Evolutionary conservation across 192 early-diverging fungal species (phyloP), one percentile per base, ranked within the genome.

Genomic region (Entomortierella beljakovae): DNA sequence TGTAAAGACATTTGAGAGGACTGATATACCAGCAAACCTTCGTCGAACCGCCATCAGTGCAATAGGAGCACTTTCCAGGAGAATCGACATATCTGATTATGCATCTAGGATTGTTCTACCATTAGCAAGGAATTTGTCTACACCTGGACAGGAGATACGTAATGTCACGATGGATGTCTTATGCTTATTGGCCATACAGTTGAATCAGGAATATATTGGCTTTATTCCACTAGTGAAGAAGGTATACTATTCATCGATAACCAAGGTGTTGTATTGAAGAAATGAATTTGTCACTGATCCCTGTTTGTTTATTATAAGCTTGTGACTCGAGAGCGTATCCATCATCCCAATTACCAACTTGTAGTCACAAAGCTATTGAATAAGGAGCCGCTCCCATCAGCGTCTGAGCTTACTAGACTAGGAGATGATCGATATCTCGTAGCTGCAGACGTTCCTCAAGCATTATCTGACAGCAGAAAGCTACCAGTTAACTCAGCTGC

Each of bases 161-260:
- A 80, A 64, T 2, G 84, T 80, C 6, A 87, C 90, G 20, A 92
- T 98, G 90, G 94, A 98, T 72, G 88, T 91, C 7, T 82, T 99
- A 9, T 92, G 92, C 64, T 82, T 88, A 28, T 68, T 99, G 37
- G 90, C 91, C 9, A 90, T 93, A 70, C 94, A 97, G 82, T 83
- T 98, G 29, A 92, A 89, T 29, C 81, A 88, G 32, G 95, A 96
- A 34, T 99, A 94, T 82, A 69, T 90, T 4, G 88, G 95, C 46
- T 99, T 96, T 76, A 87, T 95, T 62, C 93, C 95, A 7, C 90
- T 92, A 31, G 90, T 99, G 40, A 87, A 89, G 61, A 94, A 95
- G 80, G 90, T 91, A 67, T 50, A 63, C 29, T 51, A 1, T 32
- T 49, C n/a, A n/a, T n/a, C n/a, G n/a, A n/a, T n/a, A n/a, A n/a